A percentile compares a stretch with the other conserved stretches of the same genome.
Conservation (phyloP, 1,284 basidiomycete species). For the Malassezia pachydermatis region DNA sequence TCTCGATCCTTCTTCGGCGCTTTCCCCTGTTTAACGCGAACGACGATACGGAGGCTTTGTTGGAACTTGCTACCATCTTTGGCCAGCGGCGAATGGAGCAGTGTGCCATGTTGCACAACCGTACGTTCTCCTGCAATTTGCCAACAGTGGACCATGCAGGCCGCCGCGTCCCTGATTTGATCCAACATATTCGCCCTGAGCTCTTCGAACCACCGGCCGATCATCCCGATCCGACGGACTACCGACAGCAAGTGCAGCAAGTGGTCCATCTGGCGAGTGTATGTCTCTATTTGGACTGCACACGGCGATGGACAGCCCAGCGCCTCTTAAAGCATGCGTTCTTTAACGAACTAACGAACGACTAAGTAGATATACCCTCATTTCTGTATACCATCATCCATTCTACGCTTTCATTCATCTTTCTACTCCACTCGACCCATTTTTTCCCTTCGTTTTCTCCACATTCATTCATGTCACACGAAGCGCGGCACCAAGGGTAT, state of each 20-base stretch:
- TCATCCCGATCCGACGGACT: constrained; percentile 34
- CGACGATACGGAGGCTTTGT: constrained; percentile 86
- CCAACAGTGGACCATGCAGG: constrained; percentile 25
- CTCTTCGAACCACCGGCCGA: constrained; percentile 22
- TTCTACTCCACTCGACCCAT: not conserved
- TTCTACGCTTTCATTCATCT: not conserved
- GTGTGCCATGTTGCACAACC: constrained; percentile 70
- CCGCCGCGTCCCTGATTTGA: constrained; percentile 32
- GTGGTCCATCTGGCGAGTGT: constrained; percentile 36
- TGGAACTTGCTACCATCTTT: constrained; percentile 84
- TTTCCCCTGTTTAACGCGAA: constrained; percentile 91
- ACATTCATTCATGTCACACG: constrained; percentile 10
- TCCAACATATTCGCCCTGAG: constrained; percentile 34
- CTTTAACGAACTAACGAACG: constrained; percentile 17
- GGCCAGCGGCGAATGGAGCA: constrained; percentile 75
- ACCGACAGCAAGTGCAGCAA: constrained; percentile 28
- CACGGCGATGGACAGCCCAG: constrained; percentile 33
- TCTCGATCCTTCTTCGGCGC: constrained; percentile 82
- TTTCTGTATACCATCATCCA: not conserved
- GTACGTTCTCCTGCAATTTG: constrained; percentile 39
- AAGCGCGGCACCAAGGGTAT: constrained; percentile 16
- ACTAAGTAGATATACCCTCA: not conserved
- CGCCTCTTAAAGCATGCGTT: constrained; percentile 37
- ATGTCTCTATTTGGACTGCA: constrained; percentile 41
- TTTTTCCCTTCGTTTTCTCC: not conserved